Conservation (phyloP, 208 protist genomes). For the Trypanosoma platydactyli region DNA sequence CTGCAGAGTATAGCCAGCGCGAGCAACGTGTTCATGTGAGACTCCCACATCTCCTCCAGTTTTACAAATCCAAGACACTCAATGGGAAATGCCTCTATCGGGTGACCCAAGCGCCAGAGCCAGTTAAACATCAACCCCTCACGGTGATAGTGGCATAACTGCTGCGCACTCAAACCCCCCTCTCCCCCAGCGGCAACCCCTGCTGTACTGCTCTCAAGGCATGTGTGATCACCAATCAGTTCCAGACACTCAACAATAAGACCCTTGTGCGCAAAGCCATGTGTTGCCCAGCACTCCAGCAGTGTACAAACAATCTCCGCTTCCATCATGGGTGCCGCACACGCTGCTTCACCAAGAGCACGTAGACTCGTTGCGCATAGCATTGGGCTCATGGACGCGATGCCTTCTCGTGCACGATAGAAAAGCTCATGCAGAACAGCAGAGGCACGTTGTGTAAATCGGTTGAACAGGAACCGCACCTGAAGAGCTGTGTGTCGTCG, state of each 20-base stretch:
- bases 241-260: conserved; percentile 58
- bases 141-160: conserved; percentile 43
- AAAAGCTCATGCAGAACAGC: conserved; percentile 64
- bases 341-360: conserved; percentile 59
- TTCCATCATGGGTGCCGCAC: conserved; percentile 49
- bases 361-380: conserved; percentile 65
- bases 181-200: background rate
- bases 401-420: conserved; percentile 46
- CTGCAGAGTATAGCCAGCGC: conserved; percentile 59
- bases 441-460: conserved; percentile 36
- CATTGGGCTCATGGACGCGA: conserved; percentile 43
- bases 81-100: conserved; percentile 61
- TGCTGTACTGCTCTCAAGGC: background rate
- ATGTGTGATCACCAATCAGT: conserved; percentile 31
- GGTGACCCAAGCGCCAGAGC: conserved; percentile 63
- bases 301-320: conserved; percentile 61
- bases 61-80: conserved; percentile 55
- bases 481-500: conserved; percentile 58
- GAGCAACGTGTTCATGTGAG: conserved; percentile 34
- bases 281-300: conserved; percentile 75
- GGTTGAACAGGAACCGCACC: conserved; percentile 50
- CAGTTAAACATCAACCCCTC: conserved; percentile 59
- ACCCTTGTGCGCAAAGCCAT: conserved; percentile 45
- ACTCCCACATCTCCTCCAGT: conserved; percentile 28
- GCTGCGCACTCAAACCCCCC: conserved; percentile 19